Conservation (phyloP, 192 early-diverging fungal genomes). For the Rhizophagus clarus region DNA sequence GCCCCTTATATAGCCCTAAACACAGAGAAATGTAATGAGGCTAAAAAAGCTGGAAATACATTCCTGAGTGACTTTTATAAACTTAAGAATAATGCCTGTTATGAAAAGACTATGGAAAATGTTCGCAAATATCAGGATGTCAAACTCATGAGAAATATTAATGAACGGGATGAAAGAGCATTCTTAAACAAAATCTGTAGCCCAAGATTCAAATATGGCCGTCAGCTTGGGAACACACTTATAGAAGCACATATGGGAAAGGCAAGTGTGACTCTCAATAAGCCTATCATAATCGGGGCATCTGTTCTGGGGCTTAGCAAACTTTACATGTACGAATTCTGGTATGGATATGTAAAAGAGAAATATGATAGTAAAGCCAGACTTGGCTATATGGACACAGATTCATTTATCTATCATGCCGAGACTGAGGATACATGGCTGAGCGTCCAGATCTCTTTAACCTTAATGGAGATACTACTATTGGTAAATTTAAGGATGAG, state of each 20-base stretch:
- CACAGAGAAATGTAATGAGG: background rate
- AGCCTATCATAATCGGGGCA: too few relatives aligned
- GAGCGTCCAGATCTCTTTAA: too few relatives aligned
- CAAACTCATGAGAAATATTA: background rate
- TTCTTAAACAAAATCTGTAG: background rate
- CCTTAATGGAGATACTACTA: background rate
- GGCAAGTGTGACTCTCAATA: too few relatives aligned
- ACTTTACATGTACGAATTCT: slow-evolving; percentile 21
- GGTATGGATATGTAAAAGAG: slow-evolving; percentile 24
- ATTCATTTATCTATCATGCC: background rate
- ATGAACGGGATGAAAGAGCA: background rate
- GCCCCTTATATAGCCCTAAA: slow-evolving; percentile 11
- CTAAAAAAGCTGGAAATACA: slow-evolving; percentile 5
- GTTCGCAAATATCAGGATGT: background rate
- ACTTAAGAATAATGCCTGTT: too few relatives aligned
- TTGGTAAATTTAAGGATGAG: background rate
- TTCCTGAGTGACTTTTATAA: too few relatives aligned
- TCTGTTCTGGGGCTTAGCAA: slow-evolving; percentile 3
- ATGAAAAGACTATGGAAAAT: slow-evolving; percentile 15
- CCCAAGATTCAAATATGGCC: slow-evolving; percentile 1
- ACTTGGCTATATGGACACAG: slow-evolving; percentile 8
- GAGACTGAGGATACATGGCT: too few relatives aligned
- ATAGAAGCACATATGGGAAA: slow-evolving; percentile 8
- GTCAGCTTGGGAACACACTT: background rate
- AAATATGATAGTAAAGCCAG: slow-evolving; percentile 14